These are phyloP conservation scores for Trametes cingulata DNA, from an alignment of 768 basidiomycete genomes.

Conservation along the genomic window DNA sequence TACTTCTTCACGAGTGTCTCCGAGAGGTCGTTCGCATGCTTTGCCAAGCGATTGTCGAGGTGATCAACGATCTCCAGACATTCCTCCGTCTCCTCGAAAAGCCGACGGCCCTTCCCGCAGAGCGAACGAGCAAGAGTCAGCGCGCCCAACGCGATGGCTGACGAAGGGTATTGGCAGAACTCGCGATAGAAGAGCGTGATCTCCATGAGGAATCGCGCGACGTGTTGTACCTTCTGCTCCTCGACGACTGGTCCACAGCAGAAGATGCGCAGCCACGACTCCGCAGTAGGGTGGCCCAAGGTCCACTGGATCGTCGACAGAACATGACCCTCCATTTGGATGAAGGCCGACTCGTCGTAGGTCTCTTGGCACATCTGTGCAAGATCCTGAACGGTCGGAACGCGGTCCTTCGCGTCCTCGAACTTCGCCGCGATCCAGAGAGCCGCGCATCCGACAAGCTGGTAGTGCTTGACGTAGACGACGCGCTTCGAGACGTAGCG, in stretches of 20 bases:
- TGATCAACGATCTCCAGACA: slow-evolving; percentile 81
- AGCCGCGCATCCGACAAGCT: slow-evolving; percentile 97
- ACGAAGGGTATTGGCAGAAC: slow-evolving; percentile 84
- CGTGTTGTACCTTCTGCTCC: slow-evolving; percentile 89
- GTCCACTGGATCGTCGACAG: slow-evolving; percentile 96
- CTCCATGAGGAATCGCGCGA: slow-evolving; percentile 98
- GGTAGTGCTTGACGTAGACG: slow-evolving; percentile 99
- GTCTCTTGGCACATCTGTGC: slow-evolving; percentile 94
- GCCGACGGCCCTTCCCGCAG: slow-evolving; percentile 74
- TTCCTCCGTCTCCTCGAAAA: slow-evolving; percentile 84
- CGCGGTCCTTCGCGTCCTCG: slow-evolving; percentile 98
- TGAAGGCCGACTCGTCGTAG: slow-evolving; percentile 96
- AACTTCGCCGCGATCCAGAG: slow-evolving; percentile 99
- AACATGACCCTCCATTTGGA: slow-evolving; percentile 99
- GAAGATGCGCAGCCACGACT: slow-evolving; percentile 91
- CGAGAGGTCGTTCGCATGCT: slow-evolving; percentile 89
- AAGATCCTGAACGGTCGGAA: slow-evolving; percentile 93
- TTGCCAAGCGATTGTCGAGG: slow-evolving; percentile 83
- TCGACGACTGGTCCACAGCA: slow-evolving; percentile 76
- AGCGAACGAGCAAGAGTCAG: slow-evolving; percentile 87
- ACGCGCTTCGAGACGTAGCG: slow-evolving; percentile 98
- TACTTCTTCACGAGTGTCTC: slow-evolving; percentile 98
- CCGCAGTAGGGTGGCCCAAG: slow-evolving; percentile 95
- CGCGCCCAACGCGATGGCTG: slow-evolving; percentile 86
- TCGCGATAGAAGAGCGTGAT: slow-evolving; percentile 98